phyloP scores from a whole-genome alignment of 2,329 filamentous ascomycete species.

The Pseudopyricularia cyperi region DNA sequence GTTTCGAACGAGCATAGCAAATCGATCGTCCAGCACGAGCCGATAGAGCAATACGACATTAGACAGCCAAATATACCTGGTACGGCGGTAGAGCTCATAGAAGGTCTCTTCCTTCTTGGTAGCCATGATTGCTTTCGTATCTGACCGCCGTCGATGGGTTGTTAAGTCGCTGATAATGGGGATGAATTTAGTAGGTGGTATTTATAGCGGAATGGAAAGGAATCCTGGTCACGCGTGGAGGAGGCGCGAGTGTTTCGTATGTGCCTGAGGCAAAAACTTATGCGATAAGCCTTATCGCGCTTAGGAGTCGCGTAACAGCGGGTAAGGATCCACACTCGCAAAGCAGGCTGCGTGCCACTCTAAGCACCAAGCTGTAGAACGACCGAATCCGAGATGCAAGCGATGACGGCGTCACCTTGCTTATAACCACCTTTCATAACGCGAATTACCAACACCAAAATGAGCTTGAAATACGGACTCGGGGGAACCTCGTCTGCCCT shows the following conservation, averaged over 20 bases:
- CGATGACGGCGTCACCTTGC: conserved; percentile 2
- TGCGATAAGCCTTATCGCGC: not conserved
- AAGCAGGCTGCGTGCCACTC: not conserved
- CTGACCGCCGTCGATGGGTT: not conserved
- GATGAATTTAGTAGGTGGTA: not conserved
- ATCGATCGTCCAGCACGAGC: conserved; percentile 3
- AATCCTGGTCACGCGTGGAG: not conserved
- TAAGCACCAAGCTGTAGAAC: not conserved
- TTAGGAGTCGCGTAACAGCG: not conserved
- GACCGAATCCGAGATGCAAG: conserved; percentile 1
- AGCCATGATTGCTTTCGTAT: conserved; percentile 10
- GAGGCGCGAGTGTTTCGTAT: too few species aligned
- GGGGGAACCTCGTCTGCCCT: conserved; percentile 57
- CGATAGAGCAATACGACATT: not conserved
- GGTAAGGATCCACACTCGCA: not conserved
- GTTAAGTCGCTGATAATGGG: not conserved
- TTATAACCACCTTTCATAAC: not conserved
- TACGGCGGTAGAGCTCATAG: conserved; percentile 97
- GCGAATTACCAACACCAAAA: conserved; percentile 18
- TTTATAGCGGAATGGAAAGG: not conserved
- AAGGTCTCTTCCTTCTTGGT: conserved; percentile 31
- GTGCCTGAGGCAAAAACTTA: not conserved
- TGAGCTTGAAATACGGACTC: conserved; percentile 62
- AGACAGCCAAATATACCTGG: conserved; percentile 55
- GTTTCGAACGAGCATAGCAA: conserved; percentile 14